Base-by-base conservation (phyloP, 1,284 basidiomycete species). In the Pterulicium gracile region DNA sequence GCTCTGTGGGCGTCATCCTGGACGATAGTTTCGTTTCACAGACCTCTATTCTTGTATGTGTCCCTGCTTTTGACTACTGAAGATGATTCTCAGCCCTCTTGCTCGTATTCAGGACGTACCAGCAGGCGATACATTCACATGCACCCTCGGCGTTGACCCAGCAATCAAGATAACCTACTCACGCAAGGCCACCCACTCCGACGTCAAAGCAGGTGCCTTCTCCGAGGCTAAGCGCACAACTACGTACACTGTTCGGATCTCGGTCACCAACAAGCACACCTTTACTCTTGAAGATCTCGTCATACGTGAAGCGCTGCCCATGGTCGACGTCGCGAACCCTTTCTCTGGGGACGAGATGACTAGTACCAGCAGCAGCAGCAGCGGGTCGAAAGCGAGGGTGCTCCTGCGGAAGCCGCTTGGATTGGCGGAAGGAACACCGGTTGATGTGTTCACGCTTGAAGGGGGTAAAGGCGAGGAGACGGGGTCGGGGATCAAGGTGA, bases 131-230 rank as follows among this genome's bases (percentile, higher is more conserved):
- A 65, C 60, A 13, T 78, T 81, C 61, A 57, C 60, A 21, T 77
- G 75, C 58, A 70, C 71, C 3, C 67, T 80, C n/a, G 77, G 77
- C 17, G 60, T 67, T 19, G 77, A 79, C 56, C 52, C 68, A 2
- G 64, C 68, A 2, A 62, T 72, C 32, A 65, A 69, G 47, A 62
- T 79, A 32, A 66, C 67, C 23, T 77, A 74, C 58, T 54, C 60
- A 7, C 72, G 73, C 44, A 61, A 58, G 18, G 58, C 61, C 19
- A 61, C 60, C 36, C 62, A 60, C 3, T 57, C 58, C 43, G 58
- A 63, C 46, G 59, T 61, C 14, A 54, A 57, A 3, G 61, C 55
- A 0, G 66, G 69, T 18, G 47, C 65, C 3, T 77, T 74, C 58
- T 52, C 66, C 17, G 74, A 75, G 50, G 60, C 61, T 36, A 61